Evolutionary conservation across 208 protist genomes (phyloP).

Genomic region (Spongospora subterranea): DNA sequence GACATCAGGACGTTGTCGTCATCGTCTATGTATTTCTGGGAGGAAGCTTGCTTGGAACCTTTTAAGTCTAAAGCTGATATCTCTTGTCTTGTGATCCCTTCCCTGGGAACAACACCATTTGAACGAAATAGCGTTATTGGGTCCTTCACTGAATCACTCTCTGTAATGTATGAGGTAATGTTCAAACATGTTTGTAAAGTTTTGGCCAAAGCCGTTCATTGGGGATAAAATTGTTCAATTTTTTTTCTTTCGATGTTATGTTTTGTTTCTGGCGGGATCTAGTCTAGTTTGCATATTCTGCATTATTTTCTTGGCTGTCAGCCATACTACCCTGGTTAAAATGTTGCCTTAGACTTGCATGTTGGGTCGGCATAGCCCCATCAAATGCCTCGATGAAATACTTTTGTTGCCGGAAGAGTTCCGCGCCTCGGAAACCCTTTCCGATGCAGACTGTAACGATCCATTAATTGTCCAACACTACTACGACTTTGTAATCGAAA

Average conservation of each 20-base stretch:
- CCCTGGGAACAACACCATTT: not conserved
- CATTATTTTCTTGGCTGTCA: not conserved
- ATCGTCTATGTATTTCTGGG: not conserved
- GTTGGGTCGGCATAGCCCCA: slow-evolving; percentile 21
- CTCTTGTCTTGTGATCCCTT: not conserved
- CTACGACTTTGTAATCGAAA: slow-evolving; percentile 22
- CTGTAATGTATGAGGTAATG: slow-evolving; percentile 26
- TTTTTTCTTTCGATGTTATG: too few relatives aligned
- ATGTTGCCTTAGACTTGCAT: slow-evolving; percentile 51
- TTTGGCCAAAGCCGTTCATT: too few relatives aligned
- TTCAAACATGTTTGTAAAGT: too few relatives aligned
- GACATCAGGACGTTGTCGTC: slow-evolving; percentile 39
- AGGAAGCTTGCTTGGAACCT: slow-evolving; percentile 31
- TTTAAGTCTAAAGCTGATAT: slow-evolving; percentile 54
- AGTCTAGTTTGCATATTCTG: not conserved
- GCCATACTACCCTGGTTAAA: not conserved
- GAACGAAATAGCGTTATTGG: not conserved
- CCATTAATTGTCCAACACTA: not conserved
- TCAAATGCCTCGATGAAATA: slow-evolving; percentile 39
- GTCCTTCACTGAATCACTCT: not conserved
- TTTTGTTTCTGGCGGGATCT: not conserved
- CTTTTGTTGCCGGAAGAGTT: not conserved
- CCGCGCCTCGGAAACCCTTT: not conserved
- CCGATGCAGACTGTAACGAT: not conserved
- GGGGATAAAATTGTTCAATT: too few relatives aligned